Percentiles rank a stretch among this genome's conserved stretches.
phyloP scores from a whole-genome alignment of 306 rosid genomes.

The Trichosanthes cucumerina region DNA sequence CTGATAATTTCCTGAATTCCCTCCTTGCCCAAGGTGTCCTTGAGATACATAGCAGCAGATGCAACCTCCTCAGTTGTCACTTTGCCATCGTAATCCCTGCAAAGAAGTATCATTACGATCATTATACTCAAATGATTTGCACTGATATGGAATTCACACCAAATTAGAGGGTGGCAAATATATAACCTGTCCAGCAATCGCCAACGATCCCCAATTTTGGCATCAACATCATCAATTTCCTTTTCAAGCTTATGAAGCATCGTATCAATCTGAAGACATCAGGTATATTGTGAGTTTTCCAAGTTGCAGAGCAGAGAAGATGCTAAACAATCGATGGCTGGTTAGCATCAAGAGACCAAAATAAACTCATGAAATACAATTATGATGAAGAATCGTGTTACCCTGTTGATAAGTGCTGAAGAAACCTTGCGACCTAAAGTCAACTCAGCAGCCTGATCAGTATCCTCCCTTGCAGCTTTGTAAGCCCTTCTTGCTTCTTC shows the following conservation, averaged over 20 bases:
- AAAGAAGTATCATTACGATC: not conserved
- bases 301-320: not conserved
- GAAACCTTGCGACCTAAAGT: constrained; percentile 55
- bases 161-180: not conserved
- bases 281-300: not conserved
- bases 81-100: constrained; percentile 92
- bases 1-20: constrained; percentile 86
- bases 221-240: constrained; percentile 97
- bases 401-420: constrained; percentile 78
- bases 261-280: constrained; percentile 56
- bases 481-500: constrained; percentile 72
- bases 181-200: constrained; percentile 77
- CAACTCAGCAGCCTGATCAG: constrained; percentile 32
- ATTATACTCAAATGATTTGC: not conserved
- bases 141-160: not conserved
- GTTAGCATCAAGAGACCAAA: not conserved
- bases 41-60: constrained; percentile 79
- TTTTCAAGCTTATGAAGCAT: constrained; percentile 95
- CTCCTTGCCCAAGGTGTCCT: constrained; percentile 85
- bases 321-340: not conserved
- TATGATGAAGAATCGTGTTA: constrained; percentile 18
- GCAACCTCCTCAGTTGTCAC: constrained; percentile 98
- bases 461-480: constrained; percentile 78
- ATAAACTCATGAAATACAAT: not conserved
- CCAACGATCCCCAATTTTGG: constrained; percentile 83